Evolutionary conservation across 2,329 filamentous ascomycete species (phyloP), one percentile per base, ranked within the genome.

Genomic region (Botrytis pseudocinerea): DNA sequence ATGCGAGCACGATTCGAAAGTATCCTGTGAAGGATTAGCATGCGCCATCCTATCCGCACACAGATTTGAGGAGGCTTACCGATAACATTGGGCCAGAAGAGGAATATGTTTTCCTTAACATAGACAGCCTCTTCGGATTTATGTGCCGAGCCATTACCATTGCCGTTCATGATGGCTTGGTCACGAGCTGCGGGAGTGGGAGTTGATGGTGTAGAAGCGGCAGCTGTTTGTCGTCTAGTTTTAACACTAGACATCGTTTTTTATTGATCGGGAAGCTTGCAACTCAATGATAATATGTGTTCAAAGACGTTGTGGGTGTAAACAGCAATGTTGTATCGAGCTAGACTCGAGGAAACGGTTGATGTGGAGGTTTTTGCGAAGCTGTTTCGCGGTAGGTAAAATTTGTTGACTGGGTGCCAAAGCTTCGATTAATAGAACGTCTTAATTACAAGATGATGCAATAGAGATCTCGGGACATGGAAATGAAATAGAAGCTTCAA

Each of bases 1-100:
- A 85, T 78, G 95, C 94, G 77, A 95, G 88, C 76, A 95, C 84
- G 80, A 96, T 92, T 79, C 93, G 91, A 73, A 85, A 87, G 83
- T 95, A 95, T 77, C 93, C 93, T 94, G 76, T 9, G 72, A 40
- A 59, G n/a, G 6, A 69, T 78, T 73, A 79, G 77, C 64, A 72
- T 62, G 48, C 51, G 25, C 48, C 62, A 35, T 28, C 59, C 9
- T 35, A 51, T 57, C 38, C 4, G 25, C 54, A 25, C 35, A 16
- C 25, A 16, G 25, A 32, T 79, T 87, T 76, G 85, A 94, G 92
- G 92, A 42, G 38, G 79, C 87, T 76, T 85, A 94, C 92, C 93
- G 78, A 95, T 95, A 57, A 95, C 85, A 80, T 95, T 95, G 44
- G 93, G 93, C 83, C 88, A 91, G 83, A 95, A 95, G 46, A 95